phyloP scores from a whole-genome alignment of 2,329 filamentous ascomycete genomes.

The Helotiales sp. region DNA sequence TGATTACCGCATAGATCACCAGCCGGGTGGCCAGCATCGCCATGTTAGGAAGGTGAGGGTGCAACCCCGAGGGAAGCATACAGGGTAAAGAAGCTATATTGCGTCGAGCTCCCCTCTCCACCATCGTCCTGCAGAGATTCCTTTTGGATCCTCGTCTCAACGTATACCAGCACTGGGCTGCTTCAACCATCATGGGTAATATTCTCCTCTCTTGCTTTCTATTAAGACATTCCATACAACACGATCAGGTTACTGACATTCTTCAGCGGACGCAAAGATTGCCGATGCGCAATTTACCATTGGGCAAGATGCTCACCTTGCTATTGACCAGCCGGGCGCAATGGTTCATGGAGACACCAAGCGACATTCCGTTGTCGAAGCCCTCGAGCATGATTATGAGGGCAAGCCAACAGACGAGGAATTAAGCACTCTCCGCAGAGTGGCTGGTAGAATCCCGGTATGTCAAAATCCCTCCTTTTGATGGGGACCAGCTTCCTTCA shows the following conservation, averaged over 20 bases:
- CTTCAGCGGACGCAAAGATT: conserved; percentile 16
- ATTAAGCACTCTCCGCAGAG: conserved; percentile 56
- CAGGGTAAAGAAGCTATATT: background rate
- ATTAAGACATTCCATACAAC: too few relatives aligned
- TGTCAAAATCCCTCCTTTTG: too few relatives aligned
- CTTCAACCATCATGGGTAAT: conserved; percentile 1
- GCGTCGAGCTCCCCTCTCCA: background rate
- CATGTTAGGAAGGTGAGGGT: conserved; percentile 5
- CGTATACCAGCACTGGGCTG: background rate
- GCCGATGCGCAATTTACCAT: conserved; percentile 15
- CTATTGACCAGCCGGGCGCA: conserved; percentile 6
- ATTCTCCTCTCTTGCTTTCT: background rate
- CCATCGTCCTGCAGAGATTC: background rate
- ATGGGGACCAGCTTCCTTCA: too few relatives aligned
- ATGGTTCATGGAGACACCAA: conserved; percentile 8
- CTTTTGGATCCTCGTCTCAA: background rate
- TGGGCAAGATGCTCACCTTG: conserved; percentile 7
- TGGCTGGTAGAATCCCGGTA: conserved; percentile 66
- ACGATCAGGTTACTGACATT: conserved; percentile 2
- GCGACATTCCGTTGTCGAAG: conserved; percentile 1
- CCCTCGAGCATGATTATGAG: conserved; percentile 11
- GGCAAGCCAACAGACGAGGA: conserved; percentile 56
- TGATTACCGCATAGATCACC: background rate
- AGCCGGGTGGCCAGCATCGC: background rate
- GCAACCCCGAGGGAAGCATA: background rate